Evolutionary conservation across 1,284 basidiomycete genomes (phyloP).

Genomic region (Puccinia hordei): DNA sequence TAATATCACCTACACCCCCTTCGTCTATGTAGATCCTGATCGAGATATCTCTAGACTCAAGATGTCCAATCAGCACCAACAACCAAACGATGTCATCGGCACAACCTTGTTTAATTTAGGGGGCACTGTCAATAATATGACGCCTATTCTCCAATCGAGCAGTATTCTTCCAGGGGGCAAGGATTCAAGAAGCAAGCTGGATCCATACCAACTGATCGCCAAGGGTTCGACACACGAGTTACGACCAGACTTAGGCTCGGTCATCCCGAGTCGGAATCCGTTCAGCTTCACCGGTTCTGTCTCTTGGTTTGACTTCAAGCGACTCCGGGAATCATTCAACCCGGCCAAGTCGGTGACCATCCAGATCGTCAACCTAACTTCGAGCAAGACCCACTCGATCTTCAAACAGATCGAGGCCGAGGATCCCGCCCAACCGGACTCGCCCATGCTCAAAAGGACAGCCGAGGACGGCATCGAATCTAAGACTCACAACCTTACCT

Average conservation of each 20-base stretch:
- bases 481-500: not conserved
- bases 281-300: conserved; percentile 48
- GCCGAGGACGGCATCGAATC: not conserved
- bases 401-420: conserved; percentile 18
- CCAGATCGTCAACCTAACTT: conserved; percentile 16
- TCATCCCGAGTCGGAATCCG: conserved; percentile 47
- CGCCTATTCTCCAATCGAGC: not conserved
- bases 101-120: conserved; percentile 15
- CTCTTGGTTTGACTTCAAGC: conserved; percentile 23
- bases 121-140: not conserved
- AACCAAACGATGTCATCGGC: not conserved
- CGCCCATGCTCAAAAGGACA: not conserved
- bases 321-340: conserved; percentile 18
- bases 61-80: not conserved
- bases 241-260: conserved; percentile 22
- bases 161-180: not conserved
- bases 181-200: conserved; percentile 18
- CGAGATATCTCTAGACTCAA: conserved; percentile 26
- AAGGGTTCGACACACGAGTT: conserved; percentile 40
- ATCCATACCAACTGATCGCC: conserved; percentile 40
- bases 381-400: conserved; percentile 20
- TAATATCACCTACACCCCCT: conserved; percentile 90
- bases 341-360: conserved; percentile 1
- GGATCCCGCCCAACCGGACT: not conserved
- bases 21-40: conserved; percentile 87